These are phyloP conservation scores for Hymenoscyphus linearis DNA, from an alignment of 2,329 filamentous ascomycete species.

Conservation along the genomic window DNA sequence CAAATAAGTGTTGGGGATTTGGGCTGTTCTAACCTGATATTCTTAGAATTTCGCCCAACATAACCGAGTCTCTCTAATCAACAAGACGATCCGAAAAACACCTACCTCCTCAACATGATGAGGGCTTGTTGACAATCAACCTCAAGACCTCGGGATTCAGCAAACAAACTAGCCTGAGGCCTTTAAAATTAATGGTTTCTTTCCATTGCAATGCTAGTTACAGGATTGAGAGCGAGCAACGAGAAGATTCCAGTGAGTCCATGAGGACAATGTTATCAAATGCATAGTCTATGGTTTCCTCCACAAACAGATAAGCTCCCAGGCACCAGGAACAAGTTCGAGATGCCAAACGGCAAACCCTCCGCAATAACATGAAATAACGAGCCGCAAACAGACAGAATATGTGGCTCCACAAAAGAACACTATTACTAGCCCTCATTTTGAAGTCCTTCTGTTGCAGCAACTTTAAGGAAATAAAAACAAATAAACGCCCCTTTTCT, in stretches of 20 bases:
- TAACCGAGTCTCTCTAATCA: neutral
- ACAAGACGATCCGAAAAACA: neutral
- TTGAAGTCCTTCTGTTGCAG: neutral
- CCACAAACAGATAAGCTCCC: neutral
- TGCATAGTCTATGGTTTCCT: neutral
- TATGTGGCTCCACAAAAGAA: neutral
- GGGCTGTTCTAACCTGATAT: neutral
- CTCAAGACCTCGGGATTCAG: neutral
- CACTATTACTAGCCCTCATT: neutral
- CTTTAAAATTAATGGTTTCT: too few relatives aligned
- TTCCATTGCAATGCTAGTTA: neutral
- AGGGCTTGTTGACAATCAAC: neutral
- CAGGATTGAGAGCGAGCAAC: neutral
- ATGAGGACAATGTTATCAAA: neutral
- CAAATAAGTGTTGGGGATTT: neutral
- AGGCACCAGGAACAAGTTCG: neutral
- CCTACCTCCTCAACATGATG: neutral
- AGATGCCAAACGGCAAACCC: neutral
- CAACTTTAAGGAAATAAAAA: neutral
- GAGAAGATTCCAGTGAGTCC: neutral
- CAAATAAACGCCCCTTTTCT: neutral
- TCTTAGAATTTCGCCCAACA: neutral
- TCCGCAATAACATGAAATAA: neutral
- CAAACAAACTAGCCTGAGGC: too few relatives aligned
- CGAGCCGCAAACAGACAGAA: neutral